Evolutionary conservation across 352 stramenopile species (phyloP), one percentile per base, ranked within the genome.

Genomic region (Pythium sukuiense): DNA sequence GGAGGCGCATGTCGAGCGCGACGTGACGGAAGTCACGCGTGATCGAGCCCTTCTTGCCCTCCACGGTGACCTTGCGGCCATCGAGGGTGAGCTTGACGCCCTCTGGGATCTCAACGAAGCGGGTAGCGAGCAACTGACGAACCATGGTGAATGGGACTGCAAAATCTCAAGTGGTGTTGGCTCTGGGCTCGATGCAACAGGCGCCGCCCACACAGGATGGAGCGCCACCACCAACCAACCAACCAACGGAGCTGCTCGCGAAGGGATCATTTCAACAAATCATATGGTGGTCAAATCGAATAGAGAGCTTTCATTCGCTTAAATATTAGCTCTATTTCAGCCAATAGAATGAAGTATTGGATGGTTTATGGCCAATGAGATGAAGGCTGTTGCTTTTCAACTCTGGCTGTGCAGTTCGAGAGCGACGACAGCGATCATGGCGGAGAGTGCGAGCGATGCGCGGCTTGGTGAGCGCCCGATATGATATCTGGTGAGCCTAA

Each of bases 1-100:
- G 78, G 65, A 90, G 81, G 52, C 83, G 80, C 63, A 99, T 93
- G 80, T 99, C 97, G 71, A 99, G 91, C 73, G 90, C 90, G 67
- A 99, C 79, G 91, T 99, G 97, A 73, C 97, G 97, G 85, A 99
- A 99, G 77, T 98, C 90, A 70, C 97, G 96, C 61, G 72, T 77
- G 48, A 99, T 94, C 69, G 77, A 84, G 72, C 98, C 98, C 69
- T 96, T 95, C 74, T 97, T 97, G 80, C 97, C 98, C 41, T 75
- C 97, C 39, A 99, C 97, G 55, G 84, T 97, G 58, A 99, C 94
- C 73, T 90, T 92, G 73, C 97, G 95, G 74, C 94, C 88, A 59
- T 98, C 97, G 24, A 99, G 80, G 27, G 91, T 79, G 64, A 99
- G 81, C 70, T 94, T 92, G 30, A 99, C 93, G 67, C 89, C 94